Conservation (phyloP, 2,329 filamentous ascomycete genomes). For the Nannizziopsis barbatae region DNA sequence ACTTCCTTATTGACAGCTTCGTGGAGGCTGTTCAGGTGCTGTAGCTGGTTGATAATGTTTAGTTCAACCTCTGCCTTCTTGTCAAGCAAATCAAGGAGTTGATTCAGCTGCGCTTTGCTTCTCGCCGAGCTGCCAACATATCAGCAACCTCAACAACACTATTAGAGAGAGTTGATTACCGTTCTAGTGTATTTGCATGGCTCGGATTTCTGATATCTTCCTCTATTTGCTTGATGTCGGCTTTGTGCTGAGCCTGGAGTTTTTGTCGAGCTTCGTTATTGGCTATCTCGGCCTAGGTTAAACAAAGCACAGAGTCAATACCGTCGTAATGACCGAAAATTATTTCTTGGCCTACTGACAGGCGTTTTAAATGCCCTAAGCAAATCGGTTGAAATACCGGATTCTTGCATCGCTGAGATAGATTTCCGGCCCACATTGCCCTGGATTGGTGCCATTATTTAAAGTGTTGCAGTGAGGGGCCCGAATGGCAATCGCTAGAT, state of each 20-base stretch:
- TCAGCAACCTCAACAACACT: background rate
- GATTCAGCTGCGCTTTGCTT: conserved; percentile 12
- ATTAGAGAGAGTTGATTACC: background rate
- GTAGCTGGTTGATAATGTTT: conserved; percentile 12
- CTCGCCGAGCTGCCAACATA: conserved; percentile 10
- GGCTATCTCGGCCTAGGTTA: conserved; percentile 10
- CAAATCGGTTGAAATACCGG: conserved; percentile 8
- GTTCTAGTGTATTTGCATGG: conserved; percentile 5
- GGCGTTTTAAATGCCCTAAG: conserved; percentile 14
- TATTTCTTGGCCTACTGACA: conserved; percentile 13
- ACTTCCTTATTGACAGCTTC: conserved; percentile 4
- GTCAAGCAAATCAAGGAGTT: conserved; percentile 14
- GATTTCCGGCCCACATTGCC: background rate
- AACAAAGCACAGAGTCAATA: conserved; percentile 2
- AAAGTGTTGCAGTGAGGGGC: too few species aligned
- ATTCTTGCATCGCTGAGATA: background rate
- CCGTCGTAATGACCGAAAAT: background rate
- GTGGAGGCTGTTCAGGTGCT: conserved; percentile 11
- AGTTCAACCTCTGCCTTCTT: conserved; percentile 16
- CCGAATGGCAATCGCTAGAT: too few species aligned
- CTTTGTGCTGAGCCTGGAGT: conserved; percentile 14
- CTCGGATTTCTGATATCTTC: conserved; percentile 8
- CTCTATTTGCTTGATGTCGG: conserved; percentile 13
- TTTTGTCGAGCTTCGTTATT: conserved; percentile 12
- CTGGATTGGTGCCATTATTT: conserved; percentile 8